phyloP scores from a whole-genome alignment of 345 rosid genomes.

The Punica granatum region DNA sequence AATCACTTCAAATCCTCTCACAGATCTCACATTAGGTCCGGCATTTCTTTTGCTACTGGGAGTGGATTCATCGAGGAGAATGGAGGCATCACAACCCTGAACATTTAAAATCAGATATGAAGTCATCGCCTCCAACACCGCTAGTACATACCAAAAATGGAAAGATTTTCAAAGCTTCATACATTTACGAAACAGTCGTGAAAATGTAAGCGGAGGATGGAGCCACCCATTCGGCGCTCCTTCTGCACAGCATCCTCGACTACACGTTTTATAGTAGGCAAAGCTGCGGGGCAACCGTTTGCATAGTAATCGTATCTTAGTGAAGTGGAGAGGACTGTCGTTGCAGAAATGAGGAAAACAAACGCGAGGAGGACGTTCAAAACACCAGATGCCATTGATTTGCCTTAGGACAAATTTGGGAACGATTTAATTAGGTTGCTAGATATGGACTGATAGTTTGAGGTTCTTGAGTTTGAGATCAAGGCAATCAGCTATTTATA shows the following conservation, averaged over 20 bases:
- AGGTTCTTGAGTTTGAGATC: not conserved
- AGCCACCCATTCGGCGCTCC: constrained; percentile 48
- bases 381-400: not conserved
- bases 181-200: constrained; percentile 62
- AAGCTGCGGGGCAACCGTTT: constrained; percentile 39
- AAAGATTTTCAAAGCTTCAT: too few species aligned
- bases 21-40: constrained; percentile 21
- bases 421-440: not conserved
- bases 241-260: constrained; percentile 30
- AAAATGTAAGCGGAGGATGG: constrained; percentile 54
- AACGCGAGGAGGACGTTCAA: not conserved
- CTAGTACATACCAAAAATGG: too few species aligned
- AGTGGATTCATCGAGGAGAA: constrained; percentile 49
- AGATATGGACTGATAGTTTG: not conserved
- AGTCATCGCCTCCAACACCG: too few species aligned
- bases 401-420: not conserved
- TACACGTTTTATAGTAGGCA: constrained; percentile 23
- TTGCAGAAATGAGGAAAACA: not conserved
- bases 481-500: not conserved
- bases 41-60: constrained; percentile 52
- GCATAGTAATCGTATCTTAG: constrained; percentile 44
- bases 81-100: constrained; percentile 72
- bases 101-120: too few species aligned
- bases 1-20: constrained; percentile 56
- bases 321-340: not conserved